Base-by-base conservation (phyloP, 352 stramenopile species). In the Aphanomyces astaci region DNA sequence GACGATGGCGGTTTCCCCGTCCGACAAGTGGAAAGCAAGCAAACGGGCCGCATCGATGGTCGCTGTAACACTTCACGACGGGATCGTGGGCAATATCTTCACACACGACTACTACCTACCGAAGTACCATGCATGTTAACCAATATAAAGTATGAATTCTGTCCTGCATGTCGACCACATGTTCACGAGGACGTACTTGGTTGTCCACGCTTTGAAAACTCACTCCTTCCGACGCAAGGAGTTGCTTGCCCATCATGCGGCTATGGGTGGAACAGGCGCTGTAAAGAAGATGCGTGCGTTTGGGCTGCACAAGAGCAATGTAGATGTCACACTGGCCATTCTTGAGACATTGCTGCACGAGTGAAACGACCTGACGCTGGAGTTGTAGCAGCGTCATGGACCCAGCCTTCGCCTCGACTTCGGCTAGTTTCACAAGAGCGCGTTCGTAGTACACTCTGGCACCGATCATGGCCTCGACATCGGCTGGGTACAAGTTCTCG, bases 271-370 rank as follows among this genome's bases (percentile, higher is more conserved):
- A 89, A 11, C 74, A 76, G 3, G 76, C 84, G 0, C 75, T 74
- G 54, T 84, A 90, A 0, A 76, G 72, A 11, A 93, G 25, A 0
- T 70, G 66, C 45, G 76, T 76, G 1, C 81, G 78, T n/a, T 89
- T 71, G 1, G 69, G 49, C 43, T 93, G 81, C 40, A 78, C 75
- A 71, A 90, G 79, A 0, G 72, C 81, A 10, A 93, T 33, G 70
- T 93, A 93, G 43, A 90, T 52, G 56, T 91, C 84, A 33, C 78
- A 88, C 32, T 90, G 62, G n/a, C 62, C 81, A 32, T 36, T 39
- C 39, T 66, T 81, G 31, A 93, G 70, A 64, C 82, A 91, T 17
- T 66, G 48, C 46, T 88, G 74, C 7, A 82, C 75, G 11, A 72
- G 73, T 32, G 86, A 78, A 1, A 90, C 66, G 30, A 91, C 72